Percentiles rank a stretch among this genome's conserved stretches.
Conservation (phyloP, 306 rosid genomes). For the Vigna angularis region DNA sequence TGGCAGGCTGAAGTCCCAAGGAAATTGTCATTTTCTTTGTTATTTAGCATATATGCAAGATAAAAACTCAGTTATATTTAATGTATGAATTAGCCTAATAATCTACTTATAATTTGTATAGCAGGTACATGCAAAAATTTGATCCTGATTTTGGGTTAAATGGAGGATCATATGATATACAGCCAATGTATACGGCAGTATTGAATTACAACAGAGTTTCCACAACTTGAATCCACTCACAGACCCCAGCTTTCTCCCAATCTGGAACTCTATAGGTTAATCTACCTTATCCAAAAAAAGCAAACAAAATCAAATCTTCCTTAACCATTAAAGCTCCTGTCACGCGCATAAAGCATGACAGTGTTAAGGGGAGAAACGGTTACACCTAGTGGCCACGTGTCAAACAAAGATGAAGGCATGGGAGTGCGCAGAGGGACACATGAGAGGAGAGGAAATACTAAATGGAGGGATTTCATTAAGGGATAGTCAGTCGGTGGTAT, state of each 20-base stretch:
- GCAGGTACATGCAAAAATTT: slow-evolving; percentile 95
- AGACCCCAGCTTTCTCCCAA: slow-evolving; percentile 67
- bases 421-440: too few relatives aligned
- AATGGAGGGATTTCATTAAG: too few relatives aligned
- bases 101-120: slow-evolving; percentile 33
- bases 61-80: background rate
- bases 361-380: too few relatives aligned
- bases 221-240: slow-evolving; percentile 89
- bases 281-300: too few relatives aligned
- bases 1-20: background rate
- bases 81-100: background rate
- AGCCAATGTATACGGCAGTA: slow-evolving; percentile 88
- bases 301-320: too few relatives aligned
- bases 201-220: slow-evolving; percentile 94
- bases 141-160: slow-evolving; percentile 97
- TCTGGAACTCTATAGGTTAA: too few relatives aligned
- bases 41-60: background rate
- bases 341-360: too few relatives aligned
- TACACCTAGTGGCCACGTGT: too few relatives aligned
- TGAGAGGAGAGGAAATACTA: too few relatives aligned
- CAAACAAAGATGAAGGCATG: too few relatives aligned
- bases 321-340: too few relatives aligned
- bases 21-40: background rate
- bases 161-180: slow-evolving; percentile 87
- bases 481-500: too few relatives aligned